These are phyloP conservation scores for Tolypocladium paradoxum DNA, from an alignment of 2,329 filamentous ascomycete species.

Conservation along the genomic window DNA sequence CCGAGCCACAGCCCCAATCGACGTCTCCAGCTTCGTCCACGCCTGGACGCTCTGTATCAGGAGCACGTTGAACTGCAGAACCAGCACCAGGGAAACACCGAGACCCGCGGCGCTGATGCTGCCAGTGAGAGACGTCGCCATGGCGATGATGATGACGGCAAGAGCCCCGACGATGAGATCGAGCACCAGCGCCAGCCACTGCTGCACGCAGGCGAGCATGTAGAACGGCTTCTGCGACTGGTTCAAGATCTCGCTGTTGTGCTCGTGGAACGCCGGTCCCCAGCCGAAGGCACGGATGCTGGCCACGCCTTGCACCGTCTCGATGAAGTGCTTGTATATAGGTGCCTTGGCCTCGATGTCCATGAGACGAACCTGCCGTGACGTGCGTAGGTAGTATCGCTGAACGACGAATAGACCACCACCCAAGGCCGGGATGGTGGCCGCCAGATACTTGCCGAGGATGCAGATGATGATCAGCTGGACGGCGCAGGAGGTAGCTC, in stretches of 20 bases:
- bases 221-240: constrained; percentile 20
- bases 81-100: constrained; percentile 13
- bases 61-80: constrained; percentile 17
- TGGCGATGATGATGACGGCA: constrained; percentile 31
- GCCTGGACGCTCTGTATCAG: constrained; percentile 19
- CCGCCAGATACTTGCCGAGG: constrained; percentile 28
- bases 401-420: constrained; percentile 8
- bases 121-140: constrained; percentile 24
- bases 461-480: constrained; percentile 1
- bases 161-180: constrained; percentile 34
- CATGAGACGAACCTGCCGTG: constrained; percentile 17
- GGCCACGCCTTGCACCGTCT: constrained; percentile 9
- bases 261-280: constrained; percentile 6
- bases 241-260: constrained; percentile 18
- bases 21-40: constrained; percentile 21
- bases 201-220: constrained; percentile 35
- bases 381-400: constrained; percentile 17
- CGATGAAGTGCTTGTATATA: constrained; percentile 14
- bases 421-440: constrained; percentile 24
- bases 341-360: constrained; percentile 18
- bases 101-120: constrained; percentile 17
- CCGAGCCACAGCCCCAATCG: constrained; percentile 22
- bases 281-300: constrained; percentile 23
- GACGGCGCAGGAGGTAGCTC: constrained; percentile 8
- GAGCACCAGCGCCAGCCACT: constrained; percentile 36